Conservation (phyloP, 2,329 filamentous ascomycete genomes). For the Westerdykella sp. region DNA sequence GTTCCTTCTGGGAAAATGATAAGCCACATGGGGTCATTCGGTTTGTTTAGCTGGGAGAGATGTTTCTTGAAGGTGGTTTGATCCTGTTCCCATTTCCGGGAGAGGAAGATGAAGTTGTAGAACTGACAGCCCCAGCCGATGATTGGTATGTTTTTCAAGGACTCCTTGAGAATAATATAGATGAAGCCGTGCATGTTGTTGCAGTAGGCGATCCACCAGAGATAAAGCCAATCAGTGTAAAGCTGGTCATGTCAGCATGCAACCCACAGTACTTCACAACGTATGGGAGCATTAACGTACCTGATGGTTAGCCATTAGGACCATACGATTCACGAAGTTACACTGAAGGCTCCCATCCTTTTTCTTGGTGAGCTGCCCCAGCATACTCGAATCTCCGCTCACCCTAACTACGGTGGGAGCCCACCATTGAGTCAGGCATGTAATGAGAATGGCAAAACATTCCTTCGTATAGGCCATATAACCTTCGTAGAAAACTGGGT, state of each 20-base stretch:
- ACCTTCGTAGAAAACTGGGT: slow-evolving; percentile 71
- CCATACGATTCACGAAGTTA: slow-evolving; percentile 71
- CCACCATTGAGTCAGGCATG: slow-evolving; percentile 79
- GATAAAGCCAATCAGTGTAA: slow-evolving; percentile 86
- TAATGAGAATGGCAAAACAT: slow-evolving; percentile 71
- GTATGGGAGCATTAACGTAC: slow-evolving; percentile 3
- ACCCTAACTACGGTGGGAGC: slow-evolving; percentile 76
- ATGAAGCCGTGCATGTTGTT: slow-evolving; percentile 77
- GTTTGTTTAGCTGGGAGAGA: slow-evolving; percentile 62
- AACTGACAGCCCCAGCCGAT: slow-evolving; percentile 78
- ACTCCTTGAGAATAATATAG: slow-evolving; percentile 88
- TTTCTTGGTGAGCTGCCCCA: slow-evolving; percentile 64
- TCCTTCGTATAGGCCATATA: slow-evolving; percentile 86
- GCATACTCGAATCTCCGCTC: slow-evolving; percentile 74
- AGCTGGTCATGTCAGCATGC: slow-evolving; percentile 42
- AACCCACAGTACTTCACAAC: background rate
- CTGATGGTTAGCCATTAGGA: slow-evolving; percentile 84
- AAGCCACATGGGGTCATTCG: slow-evolving; percentile 79
- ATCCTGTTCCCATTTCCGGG: slow-evolving; percentile 80
- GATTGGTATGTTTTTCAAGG: slow-evolving; percentile 72
- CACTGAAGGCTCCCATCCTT: slow-evolving; percentile 69
- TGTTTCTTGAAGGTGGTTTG: slow-evolving; percentile 68
- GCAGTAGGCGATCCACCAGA: slow-evolving; percentile 92
- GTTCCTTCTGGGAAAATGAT: slow-evolving; percentile 84
- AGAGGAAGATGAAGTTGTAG: slow-evolving; percentile 86